Base-by-base conservation (phyloP, 805 yeast species). In the Sporopachydermia lactativora region DNA sequence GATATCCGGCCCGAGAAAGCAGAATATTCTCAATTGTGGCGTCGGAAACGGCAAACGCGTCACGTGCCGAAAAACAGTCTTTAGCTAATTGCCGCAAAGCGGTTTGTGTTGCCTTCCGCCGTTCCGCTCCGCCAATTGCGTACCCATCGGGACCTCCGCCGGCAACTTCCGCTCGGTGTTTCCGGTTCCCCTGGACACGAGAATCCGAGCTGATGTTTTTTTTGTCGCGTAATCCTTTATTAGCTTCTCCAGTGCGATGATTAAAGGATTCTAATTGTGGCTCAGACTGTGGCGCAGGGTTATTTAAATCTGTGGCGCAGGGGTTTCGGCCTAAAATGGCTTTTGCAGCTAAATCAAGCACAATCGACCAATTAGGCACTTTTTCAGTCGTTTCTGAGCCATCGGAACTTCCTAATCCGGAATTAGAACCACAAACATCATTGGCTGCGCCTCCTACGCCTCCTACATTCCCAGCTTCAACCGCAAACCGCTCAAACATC, bases 231-330 rank as follows among this genome's bases (percentile, higher is more conserved):
- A 89, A 71, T 40, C 97, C 97, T 34, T 64, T 60, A 53, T 89
- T 89, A 18, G 84, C 94, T 42, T 71, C 80, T 18, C 96, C 95
- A 0, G 95, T 94, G 51, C 94, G 68, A 52, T 83, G 76, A 56
- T 88, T 89, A 61, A 88, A 89, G 0, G 95, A 77, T 67, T 67
- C 42, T 55, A 59, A 45, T 1, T 42, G 37, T 8, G 54, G 54
- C 6, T 42, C 39, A 28, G 8, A n/a, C n/a, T 24, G 8, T 8
- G 31, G 31, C n/a, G n/a, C 31, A 8, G 31, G 31, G 8, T n/a
- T 8, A 8, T 8, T 24, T 24, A 24, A 24, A 8, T 24, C 31
- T n/a, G n/a, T n/a, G n/a, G n/a, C n/a, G n/a, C n/a, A n/a, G n/a
- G n/a, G n/a, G n/a, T n/a, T n/a, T 24, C n/a, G 8, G n/a, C 31